Evolutionary conservation across 352 stramenopile species (phyloP), one percentile per base, ranked within the genome.

Genomic region (Globisporangium splendens): DNA sequence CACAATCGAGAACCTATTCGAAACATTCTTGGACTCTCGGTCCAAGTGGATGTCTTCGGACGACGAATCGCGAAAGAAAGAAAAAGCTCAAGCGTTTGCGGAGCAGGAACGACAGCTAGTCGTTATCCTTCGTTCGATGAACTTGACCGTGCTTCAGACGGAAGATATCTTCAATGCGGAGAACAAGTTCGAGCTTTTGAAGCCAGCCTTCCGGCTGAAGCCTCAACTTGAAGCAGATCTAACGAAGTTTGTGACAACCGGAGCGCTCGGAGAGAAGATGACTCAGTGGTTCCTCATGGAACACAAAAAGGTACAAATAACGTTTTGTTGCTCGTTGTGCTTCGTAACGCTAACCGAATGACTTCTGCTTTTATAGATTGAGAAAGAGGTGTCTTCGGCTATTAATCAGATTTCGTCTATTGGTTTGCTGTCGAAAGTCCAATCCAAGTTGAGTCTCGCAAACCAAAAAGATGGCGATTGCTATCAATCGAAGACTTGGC

Each of bases 391-490:
- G 6, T 68, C 61, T 3, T 46, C 59, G 13, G 79, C 86, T 42
- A 79, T 93, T 65, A 71, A 50, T 8, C 72, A 63, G 44, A 89
- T 91, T 39, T 50, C 65, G 10, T 77, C 81, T 0, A 93, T 91
- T 28, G 67, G 74, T 0, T 54, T 68, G 20, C 73, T 93, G 5
- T 83, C 81, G 4, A 69, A 73, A 67, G 66, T 82, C 0, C 83
- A 89, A 47, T 69, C 68, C 8, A 89, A 86, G 56, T 59, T 92
- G 21, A 70, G 69, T 46, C 50, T 50, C 2, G 69, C 77, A 14
- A 77, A 82, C 58, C 58, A 72, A 21, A 43, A 62, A 6, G 77
- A 64, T 53, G 63, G 54, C 15, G 64, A 57, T 1, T 88, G 75
- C 51, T 48, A 59, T 15, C 58, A 69, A 10, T 67, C 74, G 8